Evolutionary conservation across 768 basidiomycete genomes (phyloP), one percentile per base, ranked within the genome.

Genomic region (Mycena venus): DNA sequence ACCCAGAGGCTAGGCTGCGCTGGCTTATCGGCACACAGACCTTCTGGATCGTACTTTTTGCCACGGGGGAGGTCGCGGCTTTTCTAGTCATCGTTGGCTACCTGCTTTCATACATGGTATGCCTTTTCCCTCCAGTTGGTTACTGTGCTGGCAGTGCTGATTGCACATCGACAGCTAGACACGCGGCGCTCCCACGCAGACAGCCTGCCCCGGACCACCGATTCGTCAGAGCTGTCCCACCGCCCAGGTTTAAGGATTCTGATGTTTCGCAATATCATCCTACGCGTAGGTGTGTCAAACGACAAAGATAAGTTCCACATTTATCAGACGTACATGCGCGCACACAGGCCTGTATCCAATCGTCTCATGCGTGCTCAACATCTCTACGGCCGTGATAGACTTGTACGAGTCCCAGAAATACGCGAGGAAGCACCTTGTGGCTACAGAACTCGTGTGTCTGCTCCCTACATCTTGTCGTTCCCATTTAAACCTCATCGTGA

Each of bases 21-120:
- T 68, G 66, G 66, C 36, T 68, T 9, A 21, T 68, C 53, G 66
- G 53, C 15, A 68, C 66, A 7, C 55, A 68, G 49, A 68, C 53
- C 2, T 40, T 68, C 36, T 68, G 66, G 66, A 29, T 68, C 27
- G 10, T 68, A 15, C 38, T 68, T 29, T 38, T 44, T 31, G n/a
- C 66, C 15, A 29, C 23, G 23, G 66, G 66, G 27, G 66, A 68
- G 29, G 29, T 68, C 15, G 36, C 25, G 15, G 53, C 66, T 2
- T 68, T 68, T 32, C 38, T 68, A 1, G 25, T 31, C 34, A 29
- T 58, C 55, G 36, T 68, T 10, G 51, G 55, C 8, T 58, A 68
- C n/a, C 66, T 68, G 14, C 10, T 55, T 42, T 11, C 36, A 23
- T 68, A 68, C 36, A 23, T 21, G 55, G 66, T 68, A 36, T 29